A percentile compares a stretch with the other conserved stretches of the same genome.
Evolutionary conservation across 768 basidiomycete genomes (phyloP).

Genomic region (Leccinum ochraceum): DNA sequence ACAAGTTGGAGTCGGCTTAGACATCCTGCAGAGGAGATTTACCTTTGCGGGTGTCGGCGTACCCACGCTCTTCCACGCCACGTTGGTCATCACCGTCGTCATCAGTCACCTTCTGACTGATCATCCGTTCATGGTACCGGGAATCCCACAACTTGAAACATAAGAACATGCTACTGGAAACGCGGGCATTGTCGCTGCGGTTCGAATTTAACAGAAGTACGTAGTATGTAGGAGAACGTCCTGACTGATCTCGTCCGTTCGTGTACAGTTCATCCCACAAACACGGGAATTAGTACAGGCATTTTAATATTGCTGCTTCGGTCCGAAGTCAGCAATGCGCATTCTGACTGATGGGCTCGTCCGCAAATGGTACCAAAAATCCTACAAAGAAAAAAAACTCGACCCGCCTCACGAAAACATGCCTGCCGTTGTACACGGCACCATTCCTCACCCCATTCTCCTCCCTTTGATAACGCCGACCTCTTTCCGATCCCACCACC

Average conservation of each 20-base stretch:
- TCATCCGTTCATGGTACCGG: background rate
- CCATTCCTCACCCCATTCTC: too few relatives aligned
- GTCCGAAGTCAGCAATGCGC: background rate
- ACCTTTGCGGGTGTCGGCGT: constrained; percentile 22
- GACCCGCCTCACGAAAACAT: background rate
- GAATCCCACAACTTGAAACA: background rate
- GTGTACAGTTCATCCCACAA: background rate
- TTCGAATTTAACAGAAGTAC: background rate
- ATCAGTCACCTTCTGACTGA: background rate
- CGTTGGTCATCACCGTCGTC: too few relatives aligned
- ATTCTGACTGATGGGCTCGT: background rate
- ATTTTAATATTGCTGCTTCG: background rate
- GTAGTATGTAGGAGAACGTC: background rate
- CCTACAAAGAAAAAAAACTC: background rate
- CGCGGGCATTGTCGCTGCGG: background rate
- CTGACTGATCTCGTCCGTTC: background rate
- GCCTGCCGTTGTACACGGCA: background rate
- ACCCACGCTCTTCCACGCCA: constrained; percentile 30
- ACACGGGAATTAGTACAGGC: background rate
- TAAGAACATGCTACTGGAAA: background rate
- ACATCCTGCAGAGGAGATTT: constrained; percentile 11
- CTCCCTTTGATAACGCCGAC: background rate
- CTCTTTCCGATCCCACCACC: background rate
- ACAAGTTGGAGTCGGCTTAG: constrained; percentile 10
- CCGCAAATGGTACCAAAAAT: background rate